A percentile compares a stretch with the other conserved stretches of the same genome.
phyloP scores from a whole-genome alignment of 73 alveolate species.

The Paramecium primaurelia region DNA sequence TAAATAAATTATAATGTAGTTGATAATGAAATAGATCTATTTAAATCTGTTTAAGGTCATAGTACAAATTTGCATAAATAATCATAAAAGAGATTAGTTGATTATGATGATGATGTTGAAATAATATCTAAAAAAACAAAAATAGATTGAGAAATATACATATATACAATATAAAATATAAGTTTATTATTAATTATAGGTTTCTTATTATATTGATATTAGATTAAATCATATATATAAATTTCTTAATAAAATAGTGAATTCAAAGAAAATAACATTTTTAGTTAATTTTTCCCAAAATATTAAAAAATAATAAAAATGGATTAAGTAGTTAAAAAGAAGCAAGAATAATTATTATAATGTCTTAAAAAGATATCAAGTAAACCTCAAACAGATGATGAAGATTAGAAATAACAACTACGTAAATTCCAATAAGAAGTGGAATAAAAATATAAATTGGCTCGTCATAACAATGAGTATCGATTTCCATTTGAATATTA shows the following conservation, averaged over 20 bases:
- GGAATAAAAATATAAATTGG: neutral
- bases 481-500: neutral
- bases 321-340: conserved; percentile 28
- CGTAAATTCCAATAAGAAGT: neutral
- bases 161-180: neutral
- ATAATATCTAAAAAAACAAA: neutral
- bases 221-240: neutral
- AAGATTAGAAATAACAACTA: neutral
- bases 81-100: neutral
- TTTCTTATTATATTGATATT: too few relatives aligned
- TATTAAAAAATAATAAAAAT: neutral
- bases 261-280: neutral
- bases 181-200: too few relatives aligned
- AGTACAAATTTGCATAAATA: neutral
- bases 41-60: neutral
- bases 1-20: neutral
- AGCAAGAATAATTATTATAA: neutral
- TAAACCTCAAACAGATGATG: conserved; percentile 10
- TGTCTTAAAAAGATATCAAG: neutral
- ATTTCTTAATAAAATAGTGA: neutral
- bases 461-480: neutral
- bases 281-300: neutral
- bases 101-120: neutral
- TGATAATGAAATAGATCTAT: neutral
- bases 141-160: neutral